Evolutionary conservation across 768 basidiomycete genomes (phyloP).

Genomic region (Tylopilus intermedius): DNA sequence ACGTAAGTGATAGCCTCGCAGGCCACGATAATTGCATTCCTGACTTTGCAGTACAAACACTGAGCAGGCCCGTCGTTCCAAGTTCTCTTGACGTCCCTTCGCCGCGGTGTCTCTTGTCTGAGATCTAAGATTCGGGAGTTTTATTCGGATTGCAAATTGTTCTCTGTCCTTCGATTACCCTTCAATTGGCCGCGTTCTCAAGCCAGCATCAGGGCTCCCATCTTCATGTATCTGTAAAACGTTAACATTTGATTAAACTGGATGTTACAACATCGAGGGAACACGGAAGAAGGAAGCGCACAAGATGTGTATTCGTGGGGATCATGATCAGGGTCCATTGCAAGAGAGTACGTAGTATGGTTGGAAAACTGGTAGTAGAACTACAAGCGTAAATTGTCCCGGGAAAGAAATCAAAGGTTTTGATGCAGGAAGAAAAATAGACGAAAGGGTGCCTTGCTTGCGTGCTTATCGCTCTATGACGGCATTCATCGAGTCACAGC

Average conservation of each 20-base stretch:
- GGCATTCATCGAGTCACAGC: conserved; percentile 25
- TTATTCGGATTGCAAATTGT: conserved; percentile 18
- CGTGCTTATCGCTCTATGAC: conserved; percentile 16
- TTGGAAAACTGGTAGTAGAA: background rate
- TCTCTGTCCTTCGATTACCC: conserved; percentile 16
- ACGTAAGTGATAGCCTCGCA: conserved; percentile 24
- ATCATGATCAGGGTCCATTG: conserved; percentile 18
- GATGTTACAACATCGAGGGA: conserved; percentile 18
- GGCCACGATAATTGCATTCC: conserved; percentile 16
- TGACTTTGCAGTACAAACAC: conserved; percentile 12
- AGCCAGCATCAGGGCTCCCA: conserved; percentile 14
- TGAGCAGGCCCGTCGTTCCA: conserved; percentile 5
- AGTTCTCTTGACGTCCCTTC: conserved; percentile 14
- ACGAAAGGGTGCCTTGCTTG: background rate
- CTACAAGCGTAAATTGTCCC: conserved; percentile 12
- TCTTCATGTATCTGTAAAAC: conserved; percentile 2
- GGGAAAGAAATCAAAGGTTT: conserved; percentile 1
- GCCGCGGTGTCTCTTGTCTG: conserved; percentile 26
- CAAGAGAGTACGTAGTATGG: conserved; percentile 14
- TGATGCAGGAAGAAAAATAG: conserved; percentile 5
- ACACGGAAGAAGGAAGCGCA: background rate
- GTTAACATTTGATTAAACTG: conserved; percentile 9
- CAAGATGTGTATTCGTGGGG: conserved; percentile 12
- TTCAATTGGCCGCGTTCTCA: conserved; percentile 6
- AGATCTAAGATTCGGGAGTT: conserved; percentile 8